These are phyloP conservation scores for Solanum appendiculatum DNA, from an alignment of 257 asterid genomes.

Conservation along the genomic window DNA sequence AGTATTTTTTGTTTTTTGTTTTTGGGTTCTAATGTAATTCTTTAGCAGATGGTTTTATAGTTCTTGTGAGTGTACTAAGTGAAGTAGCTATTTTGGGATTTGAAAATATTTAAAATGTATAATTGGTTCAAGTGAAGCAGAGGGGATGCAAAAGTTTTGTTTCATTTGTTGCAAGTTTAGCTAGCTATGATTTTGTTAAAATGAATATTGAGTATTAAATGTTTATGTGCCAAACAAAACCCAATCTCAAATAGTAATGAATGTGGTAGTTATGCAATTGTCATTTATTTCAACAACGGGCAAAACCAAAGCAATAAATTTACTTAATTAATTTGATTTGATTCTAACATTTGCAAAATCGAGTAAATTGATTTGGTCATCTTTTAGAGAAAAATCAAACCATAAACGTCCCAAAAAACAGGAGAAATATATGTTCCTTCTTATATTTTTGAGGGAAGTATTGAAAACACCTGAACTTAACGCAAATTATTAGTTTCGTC, in stretches of 20 bases:
- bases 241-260: not conserved
- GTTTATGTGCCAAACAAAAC: not conserved
- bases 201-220: not conserved
- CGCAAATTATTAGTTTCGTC: too few species aligned
- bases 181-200: not conserved
- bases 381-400: not conserved
- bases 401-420: not conserved
- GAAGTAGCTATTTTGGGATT: not conserved
- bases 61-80: not conserved
- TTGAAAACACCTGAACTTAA: not conserved
- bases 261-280: not conserved
- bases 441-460: not conserved
- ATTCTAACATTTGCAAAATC: not conserved
- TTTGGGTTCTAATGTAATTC: not conserved
- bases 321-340: not conserved
- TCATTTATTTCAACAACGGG: not conserved
- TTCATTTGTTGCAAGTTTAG: not conserved
- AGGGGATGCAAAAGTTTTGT: not conserved
- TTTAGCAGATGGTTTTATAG: not conserved
- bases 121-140: not conserved
- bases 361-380: not conserved
- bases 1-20: not conserved
- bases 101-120: not conserved
- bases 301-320: not conserved
- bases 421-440: not conserved